phyloP scores from a whole-genome alignment of 208 protist species.

The Acanthamoeba culbertsoni region DNA sequence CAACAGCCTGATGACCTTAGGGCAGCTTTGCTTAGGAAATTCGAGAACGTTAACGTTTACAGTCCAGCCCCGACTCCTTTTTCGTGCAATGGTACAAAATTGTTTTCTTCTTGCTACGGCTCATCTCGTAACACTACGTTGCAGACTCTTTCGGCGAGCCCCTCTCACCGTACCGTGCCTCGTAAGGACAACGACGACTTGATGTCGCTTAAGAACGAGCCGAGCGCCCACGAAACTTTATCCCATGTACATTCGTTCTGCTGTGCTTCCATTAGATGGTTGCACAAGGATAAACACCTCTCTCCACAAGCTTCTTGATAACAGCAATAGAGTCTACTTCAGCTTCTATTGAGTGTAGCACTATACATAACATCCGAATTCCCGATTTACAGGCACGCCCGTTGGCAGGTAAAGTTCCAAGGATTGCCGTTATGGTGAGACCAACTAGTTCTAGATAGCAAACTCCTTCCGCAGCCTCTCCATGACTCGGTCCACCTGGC shows the following conservation, averaged over 20 bases:
- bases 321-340: too few species aligned
- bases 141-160: neutral
- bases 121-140: neutral
- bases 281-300: neutral
- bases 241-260: neutral
- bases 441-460: too few species aligned
- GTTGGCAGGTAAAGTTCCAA: too few species aligned
- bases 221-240: neutral
- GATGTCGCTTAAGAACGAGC: neutral
- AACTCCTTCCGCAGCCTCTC: neutral
- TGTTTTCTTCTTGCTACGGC: neutral
- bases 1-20: neutral
- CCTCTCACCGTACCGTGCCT: neutral
- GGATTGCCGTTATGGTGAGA: too few species aligned
- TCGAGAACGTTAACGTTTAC: conserved; percentile 28
- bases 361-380: too few species aligned
- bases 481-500: neutral
- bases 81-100: neutral
- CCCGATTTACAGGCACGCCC: too few species aligned
- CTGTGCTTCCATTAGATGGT: neutral
- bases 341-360: too few species aligned
- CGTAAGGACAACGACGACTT: neutral
- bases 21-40: neutral
- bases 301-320: neutral
- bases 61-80: neutral